phyloP scores from a whole-genome alignment of 2,329 filamentous ascomycete species.

The Macroventuria anomochaeta region DNA sequence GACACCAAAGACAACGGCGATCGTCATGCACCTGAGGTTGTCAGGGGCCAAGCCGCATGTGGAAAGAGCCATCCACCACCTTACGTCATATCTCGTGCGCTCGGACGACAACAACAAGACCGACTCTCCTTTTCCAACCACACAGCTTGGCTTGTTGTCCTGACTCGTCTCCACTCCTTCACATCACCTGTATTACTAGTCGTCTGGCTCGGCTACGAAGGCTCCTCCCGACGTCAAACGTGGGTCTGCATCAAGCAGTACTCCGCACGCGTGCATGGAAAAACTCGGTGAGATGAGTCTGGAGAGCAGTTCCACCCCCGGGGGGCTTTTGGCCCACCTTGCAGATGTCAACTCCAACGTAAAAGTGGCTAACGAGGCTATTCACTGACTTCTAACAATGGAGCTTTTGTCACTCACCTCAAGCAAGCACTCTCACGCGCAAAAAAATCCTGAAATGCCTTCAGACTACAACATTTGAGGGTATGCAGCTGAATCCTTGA shows the following conservation, averaged over 20 bases:
- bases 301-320: conserved; percentile 16
- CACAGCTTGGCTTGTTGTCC: neutral
- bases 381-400: neutral
- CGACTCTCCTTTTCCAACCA: neutral
- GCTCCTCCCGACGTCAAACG: conserved; percentile 13
- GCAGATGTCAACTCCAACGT: conserved; percentile 2
- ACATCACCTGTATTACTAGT: conserved; percentile 3
- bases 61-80: conserved; percentile 1
- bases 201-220: neutral
- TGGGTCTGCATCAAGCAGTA: conserved; percentile 7
- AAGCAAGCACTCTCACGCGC: neutral
- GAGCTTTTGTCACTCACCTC: neutral
- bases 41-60: conserved; percentile 10
- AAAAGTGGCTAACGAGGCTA: neutral
- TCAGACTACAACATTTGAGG: too few relatives aligned
- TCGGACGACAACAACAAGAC: conserved; percentile 1
- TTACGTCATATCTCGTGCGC: conserved; percentile 14
- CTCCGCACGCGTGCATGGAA: conserved; percentile 14
- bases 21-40: conserved; percentile 10
- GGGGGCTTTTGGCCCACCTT: conserved; percentile 14
- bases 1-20: neutral
- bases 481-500: neutral
- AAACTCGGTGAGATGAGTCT: conserved; percentile 12
- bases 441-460: neutral
- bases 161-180: conserved; percentile 3